phyloP scores from a whole-genome alignment of 73 alveolate genomes.

The Symbiodinium pilosum region DNA sequence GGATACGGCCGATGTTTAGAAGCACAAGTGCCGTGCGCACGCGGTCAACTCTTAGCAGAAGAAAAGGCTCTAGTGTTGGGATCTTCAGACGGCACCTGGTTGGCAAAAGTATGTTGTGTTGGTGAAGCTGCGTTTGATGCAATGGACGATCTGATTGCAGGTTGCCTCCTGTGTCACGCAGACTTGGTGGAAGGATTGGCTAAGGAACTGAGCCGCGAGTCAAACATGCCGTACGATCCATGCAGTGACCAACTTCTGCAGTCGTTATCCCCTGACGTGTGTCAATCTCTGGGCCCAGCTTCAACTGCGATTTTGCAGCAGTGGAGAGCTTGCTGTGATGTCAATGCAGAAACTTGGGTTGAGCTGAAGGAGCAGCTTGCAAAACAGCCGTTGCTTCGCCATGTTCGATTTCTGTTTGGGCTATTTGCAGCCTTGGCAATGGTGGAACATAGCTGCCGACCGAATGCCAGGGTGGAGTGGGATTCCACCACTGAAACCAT shows the following conservation, averaged over 20 bases:
- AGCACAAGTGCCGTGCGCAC: background rate
- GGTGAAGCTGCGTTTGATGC: slow-evolving; percentile 2
- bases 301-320: background rate
- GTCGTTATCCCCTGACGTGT: background rate
- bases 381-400: background rate
- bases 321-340: slow-evolving; percentile 58
- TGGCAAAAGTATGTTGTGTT: background rate
- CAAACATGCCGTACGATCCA: background rate
- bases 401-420: slow-evolving; percentile 50
- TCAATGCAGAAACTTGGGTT: slow-evolving; percentile 79
- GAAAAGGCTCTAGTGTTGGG: slow-evolving; percentile 46
- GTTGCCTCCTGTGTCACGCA: slow-evolving; percentile 26
- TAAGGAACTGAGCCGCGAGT: background rate
- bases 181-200: background rate
- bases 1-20: slow-evolving; percentile 46
- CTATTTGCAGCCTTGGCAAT: slow-evolving; percentile 62
- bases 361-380: background rate
- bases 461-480: slow-evolving; percentile 74
- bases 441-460: slow-evolving; percentile 77
- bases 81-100: slow-evolving; percentile 10
- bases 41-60: background rate
- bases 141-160: slow-evolving; percentile 34
- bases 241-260: background rate
- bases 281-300: background rate
- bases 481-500: background rate